phyloP scores from a whole-genome alignment of 2,329 filamentous ascomycete genomes.

The Dactylellina cionopaga region DNA sequence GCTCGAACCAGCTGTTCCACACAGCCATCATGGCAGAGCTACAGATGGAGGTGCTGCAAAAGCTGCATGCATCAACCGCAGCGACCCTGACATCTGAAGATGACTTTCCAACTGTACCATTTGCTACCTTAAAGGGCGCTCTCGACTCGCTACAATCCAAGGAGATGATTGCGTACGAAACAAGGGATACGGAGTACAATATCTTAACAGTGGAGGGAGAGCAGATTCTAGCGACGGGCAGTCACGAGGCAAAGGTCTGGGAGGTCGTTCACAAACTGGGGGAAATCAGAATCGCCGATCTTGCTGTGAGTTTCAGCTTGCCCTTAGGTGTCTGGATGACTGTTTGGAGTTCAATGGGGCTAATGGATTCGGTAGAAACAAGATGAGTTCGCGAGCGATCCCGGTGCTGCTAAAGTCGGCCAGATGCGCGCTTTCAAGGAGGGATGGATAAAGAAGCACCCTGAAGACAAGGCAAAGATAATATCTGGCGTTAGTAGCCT shows the following conservation, averaged over 20 bases:
- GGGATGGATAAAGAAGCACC: conserved; percentile 75
- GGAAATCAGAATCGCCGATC: conserved; percentile 80
- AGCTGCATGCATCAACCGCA: conserved; percentile 67
- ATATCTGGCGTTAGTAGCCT: conserved; percentile 60
- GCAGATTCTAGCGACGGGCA: conserved; percentile 77
- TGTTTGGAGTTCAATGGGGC: neutral
- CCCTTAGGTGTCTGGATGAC: conserved; percentile 74
- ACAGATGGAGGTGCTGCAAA: conserved; percentile 72
- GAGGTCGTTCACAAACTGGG: conserved; percentile 77
- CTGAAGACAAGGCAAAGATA: conserved; percentile 62
- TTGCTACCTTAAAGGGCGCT: conserved; percentile 80
- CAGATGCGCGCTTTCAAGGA: conserved; percentile 90
- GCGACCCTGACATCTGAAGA: conserved; percentile 75
- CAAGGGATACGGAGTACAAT: conserved; percentile 80
- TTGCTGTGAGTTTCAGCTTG: conserved; percentile 61
- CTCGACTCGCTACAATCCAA: conserved; percentile 85
- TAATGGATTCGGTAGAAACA: conserved; percentile 34
- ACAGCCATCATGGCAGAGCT: conserved; percentile 64
- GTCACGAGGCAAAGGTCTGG: conserved; percentile 84
- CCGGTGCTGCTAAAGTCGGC: conserved; percentile 76
- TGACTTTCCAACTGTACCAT: conserved; percentile 73
- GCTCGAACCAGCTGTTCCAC: conserved; percentile 11
- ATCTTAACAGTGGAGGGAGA: conserved; percentile 79
- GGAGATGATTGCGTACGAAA: conserved; percentile 86
- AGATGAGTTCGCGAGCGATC: conserved; percentile 31